Evolutionary conservation across 371 early-diverging fungal genomes (phyloP).

Genomic region (Mortierella sp.): DNA sequence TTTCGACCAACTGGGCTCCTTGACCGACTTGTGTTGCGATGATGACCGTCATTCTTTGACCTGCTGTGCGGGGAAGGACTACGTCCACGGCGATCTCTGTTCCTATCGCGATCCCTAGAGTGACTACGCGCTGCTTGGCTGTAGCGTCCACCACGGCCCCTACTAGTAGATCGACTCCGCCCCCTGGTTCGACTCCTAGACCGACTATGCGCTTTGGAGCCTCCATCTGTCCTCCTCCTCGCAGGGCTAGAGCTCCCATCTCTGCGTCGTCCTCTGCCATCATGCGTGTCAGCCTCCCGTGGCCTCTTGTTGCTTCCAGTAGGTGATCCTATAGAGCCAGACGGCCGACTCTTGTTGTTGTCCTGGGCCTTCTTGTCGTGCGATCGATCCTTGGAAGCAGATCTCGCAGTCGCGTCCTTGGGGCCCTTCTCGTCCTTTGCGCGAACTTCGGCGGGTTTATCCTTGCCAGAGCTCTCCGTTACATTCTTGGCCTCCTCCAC

Average conservation of each 20-base stretch:
- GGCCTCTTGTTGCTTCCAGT: background rate
- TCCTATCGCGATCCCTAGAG: conserved; percentile 19
- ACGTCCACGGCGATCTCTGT: background rate
- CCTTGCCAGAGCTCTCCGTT: background rate
- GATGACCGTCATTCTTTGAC: background rate
- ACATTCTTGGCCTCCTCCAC: background rate
- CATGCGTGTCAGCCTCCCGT: conserved; percentile 23
- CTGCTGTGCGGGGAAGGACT: background rate
- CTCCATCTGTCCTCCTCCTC: conserved; percentile 9
- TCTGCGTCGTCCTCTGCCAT: conserved; percentile 21
- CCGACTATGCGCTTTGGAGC: background rate
- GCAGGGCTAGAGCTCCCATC: conserved; percentile 23
- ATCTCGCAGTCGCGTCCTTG: background rate
- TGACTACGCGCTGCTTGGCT: conserved; percentile 11
- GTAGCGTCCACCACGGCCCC: background rate
- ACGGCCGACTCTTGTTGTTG: background rate
- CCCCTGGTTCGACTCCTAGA: conserved; percentile 19
- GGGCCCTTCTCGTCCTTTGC: background rate
- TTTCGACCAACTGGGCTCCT: background rate
- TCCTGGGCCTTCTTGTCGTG: background rate
- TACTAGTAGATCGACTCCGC: conserved; percentile 27
- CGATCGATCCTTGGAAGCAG: background rate
- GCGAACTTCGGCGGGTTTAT: background rate
- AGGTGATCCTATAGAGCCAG: conserved; percentile 4
- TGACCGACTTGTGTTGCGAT: conserved; percentile 1